These are phyloP conservation scores for Leucosporidium creatinivorum DNA, from an alignment of 768 basidiomycete species.

Conservation along the genomic window DNA sequence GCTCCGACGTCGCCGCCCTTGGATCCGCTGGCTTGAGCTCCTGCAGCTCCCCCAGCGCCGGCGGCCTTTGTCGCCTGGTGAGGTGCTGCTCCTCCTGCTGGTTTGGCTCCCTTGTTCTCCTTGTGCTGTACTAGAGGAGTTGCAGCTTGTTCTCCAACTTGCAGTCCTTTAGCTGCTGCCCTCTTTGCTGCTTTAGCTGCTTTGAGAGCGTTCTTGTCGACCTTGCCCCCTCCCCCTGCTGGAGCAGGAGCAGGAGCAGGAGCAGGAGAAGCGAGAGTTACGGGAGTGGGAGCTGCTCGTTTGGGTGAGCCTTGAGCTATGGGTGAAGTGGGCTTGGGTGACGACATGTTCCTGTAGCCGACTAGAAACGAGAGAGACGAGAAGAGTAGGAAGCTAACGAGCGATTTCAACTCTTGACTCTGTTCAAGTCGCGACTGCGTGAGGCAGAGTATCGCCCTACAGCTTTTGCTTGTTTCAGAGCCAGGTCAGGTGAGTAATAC, in stretches of 20 bases:
- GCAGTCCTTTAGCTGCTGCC: slow-evolving; percentile 5
- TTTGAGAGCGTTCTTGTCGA: slow-evolving; percentile 17
- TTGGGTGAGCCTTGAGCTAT: not conserved
- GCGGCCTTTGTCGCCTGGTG: not conserved
- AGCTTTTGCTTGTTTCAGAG: too few species aligned
- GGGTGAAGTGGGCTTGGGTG: not conserved
- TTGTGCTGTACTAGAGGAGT: not conserved
- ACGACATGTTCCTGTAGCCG: not conserved
- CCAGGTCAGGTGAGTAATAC: not conserved
- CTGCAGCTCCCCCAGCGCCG: not conserved
- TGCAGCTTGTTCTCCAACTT: not conserved
- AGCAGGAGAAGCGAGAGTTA: not conserved
- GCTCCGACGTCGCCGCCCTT: not conserved
- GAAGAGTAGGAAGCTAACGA: not conserved
- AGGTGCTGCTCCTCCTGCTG: not conserved
- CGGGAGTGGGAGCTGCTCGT: not conserved
- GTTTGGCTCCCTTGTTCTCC: too few species aligned
- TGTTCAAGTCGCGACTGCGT: not conserved
- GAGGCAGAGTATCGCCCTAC: not conserved
- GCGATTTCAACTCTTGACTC: not conserved
- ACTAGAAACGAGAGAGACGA: not conserved
- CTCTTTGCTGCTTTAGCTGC: slow-evolving; percentile 17
- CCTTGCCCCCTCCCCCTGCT: not conserved
- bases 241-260: not conserved
- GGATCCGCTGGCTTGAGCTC: not conserved